Conservation (phyloP, 2,329 filamentous ascomycete genomes). For the Fusarium brevicatenulatum region DNA sequence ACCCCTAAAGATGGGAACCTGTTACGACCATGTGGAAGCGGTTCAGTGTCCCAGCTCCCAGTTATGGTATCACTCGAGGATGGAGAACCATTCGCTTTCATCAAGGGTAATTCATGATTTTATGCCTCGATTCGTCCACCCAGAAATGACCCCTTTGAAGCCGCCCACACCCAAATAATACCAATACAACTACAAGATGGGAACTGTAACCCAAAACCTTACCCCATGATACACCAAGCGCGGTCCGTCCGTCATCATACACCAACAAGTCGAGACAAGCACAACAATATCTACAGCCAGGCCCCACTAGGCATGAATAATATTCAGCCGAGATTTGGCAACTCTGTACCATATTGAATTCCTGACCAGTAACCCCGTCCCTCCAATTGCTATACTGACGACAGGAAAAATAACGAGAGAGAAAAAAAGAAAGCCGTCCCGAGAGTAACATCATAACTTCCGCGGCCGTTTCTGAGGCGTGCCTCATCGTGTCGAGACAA, state of each 20-base stretch:
- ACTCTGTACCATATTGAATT: constrained; percentile 7
- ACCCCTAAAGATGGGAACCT: neutral
- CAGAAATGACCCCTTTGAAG: constrained; percentile 11
- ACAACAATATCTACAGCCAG: constrained; percentile 41
- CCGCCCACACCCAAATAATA: constrained; percentile 12
- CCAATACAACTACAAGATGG: constrained; percentile 41
- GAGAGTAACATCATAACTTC: constrained; percentile 11
- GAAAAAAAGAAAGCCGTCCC: constrained; percentile 5
- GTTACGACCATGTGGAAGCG: neutral
- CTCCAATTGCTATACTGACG: constrained; percentile 12
- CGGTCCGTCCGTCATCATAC: constrained; percentile 39
- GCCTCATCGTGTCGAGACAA: constrained; percentile 15
- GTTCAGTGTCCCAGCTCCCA: neutral
- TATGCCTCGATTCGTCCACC: constrained; percentile 24
- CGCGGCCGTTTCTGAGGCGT: constrained; percentile 10
- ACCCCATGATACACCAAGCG: constrained; percentile 39
- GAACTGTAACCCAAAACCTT: constrained; percentile 35
- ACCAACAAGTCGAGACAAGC: constrained; percentile 40
- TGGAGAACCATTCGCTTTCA: neutral
- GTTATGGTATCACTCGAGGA: neutral
- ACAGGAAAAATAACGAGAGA: constrained; percentile 4
- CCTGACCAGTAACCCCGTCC: neutral
- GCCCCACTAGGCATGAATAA: constrained; percentile 23
- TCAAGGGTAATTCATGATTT: constrained; percentile 30
- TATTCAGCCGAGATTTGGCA: neutral